Percentiles rank a stretch among this genome's conserved stretches.
These are phyloP conservation scores for Cladophialophora yegresii DNA, from an alignment of 2,329 filamentous ascomycete genomes.

Conservation along the genomic window DNA sequence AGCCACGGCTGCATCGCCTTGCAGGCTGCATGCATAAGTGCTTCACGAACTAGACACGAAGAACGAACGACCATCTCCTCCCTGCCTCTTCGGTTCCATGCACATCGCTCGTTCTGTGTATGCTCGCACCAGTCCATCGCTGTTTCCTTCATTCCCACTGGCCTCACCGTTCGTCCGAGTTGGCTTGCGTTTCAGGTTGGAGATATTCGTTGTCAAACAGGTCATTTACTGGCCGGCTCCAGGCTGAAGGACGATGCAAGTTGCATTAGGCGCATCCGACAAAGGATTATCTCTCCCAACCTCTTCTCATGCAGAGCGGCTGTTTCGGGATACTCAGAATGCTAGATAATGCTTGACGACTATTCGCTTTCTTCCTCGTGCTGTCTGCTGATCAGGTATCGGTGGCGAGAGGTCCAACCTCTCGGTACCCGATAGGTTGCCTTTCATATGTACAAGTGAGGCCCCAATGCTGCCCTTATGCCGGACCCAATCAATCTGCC, in stretches of 20 bases:
- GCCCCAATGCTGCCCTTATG: conserved; percentile 6
- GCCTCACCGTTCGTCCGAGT: conserved; percentile 9
- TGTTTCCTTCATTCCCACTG: conserved; percentile 13
- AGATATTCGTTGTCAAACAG: conserved; percentile 21
- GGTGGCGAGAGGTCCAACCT: conserved; percentile 7
- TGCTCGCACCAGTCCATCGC: not conserved
- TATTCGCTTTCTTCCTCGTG: conserved; percentile 15
- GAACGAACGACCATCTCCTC: conserved; percentile 14
- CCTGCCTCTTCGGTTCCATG: conserved; percentile 33
- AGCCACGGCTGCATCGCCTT: not conserved
- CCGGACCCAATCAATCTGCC: conserved; percentile 18
- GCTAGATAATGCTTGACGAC: not conserved
- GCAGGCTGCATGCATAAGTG: conserved; percentile 9
- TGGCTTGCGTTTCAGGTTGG: conserved; percentile 31
- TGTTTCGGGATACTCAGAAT: conserved; percentile 16
- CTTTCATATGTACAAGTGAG: conserved; percentile 30
- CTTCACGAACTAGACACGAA: conserved; percentile 30
- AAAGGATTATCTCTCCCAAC: not conserved
- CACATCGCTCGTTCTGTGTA: conserved; percentile 19
- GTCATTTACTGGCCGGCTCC: conserved; percentile 24
- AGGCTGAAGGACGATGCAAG: conserved; percentile 18
- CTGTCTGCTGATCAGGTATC: conserved; percentile 19
- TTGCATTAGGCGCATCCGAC: conserved; percentile 17
- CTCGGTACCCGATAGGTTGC: not conserved
- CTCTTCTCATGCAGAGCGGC: conserved; percentile 19